These are phyloP conservation scores for Cryphonectria parasitica DNA, from an alignment of 2,329 filamentous ascomycete genomes.

Conservation along the genomic window DNA sequence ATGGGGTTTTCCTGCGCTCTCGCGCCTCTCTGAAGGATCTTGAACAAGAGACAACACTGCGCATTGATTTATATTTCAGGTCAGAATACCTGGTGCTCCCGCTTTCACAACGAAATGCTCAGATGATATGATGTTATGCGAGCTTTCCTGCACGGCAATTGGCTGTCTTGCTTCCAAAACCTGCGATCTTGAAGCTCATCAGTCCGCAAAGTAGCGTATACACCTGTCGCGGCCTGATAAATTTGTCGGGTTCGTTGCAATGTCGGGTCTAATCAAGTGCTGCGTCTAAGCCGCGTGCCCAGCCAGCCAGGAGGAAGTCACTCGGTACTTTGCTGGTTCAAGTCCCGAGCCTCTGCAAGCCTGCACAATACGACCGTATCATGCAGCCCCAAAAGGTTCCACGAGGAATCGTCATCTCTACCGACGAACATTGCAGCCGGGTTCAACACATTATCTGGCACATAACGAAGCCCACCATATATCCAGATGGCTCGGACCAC, in stretches of 20 bases:
- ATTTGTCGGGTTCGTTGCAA: neutral
- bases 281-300: neutral
- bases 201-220: neutral
- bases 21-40: conserved; percentile 12
- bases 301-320: neutral
- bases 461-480: conserved; percentile 1
- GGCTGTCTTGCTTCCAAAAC: neutral
- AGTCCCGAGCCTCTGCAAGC: neutral
- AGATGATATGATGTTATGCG: neutral
- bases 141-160: neutral
- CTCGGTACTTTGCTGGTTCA: too few relatives aligned
- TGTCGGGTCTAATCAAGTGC: neutral
- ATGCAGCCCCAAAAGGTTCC: neutral
- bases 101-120: too few relatives aligned
- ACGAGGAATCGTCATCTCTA: neutral
- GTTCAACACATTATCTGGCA: neutral
- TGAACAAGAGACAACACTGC: conserved; percentile 10
- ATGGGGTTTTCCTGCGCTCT: conserved; percentile 20
- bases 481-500: neutral
- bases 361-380: neutral
- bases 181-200: neutral
- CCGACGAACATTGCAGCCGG: neutral
- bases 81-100: neutral
- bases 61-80: neutral
- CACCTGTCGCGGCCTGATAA: neutral